Base-by-base conservation (phyloP, 805 yeast genomes). In the Candida ovalis region DNA sequence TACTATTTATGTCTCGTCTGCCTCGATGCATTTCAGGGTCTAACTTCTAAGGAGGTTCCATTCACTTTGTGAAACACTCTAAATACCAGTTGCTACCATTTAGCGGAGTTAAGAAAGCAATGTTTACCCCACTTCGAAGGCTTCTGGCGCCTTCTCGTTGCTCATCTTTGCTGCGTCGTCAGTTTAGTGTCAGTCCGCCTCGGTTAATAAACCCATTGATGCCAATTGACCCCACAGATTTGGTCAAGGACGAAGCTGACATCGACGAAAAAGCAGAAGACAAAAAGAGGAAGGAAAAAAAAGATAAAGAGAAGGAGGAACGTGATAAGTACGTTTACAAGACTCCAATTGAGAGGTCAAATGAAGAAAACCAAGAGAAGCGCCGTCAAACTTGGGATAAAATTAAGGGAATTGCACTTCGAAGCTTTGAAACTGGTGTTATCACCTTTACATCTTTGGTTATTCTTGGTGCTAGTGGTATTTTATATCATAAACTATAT, bases 391-490 rank as follows among this genome's bases (percentile, higher is more conserved):
- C 44, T 15, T 58, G 55, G 54, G 45, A 48, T 3, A 48, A 45
- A 23, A 18, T 53, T 7, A 48, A 41, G 8, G 22, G 25, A 2
- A 32, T 72, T 23, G 39, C 61, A 0, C 55, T 66, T 47, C 82
- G 80, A 56, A 74, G 81, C 48, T 51, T 76, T 4, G 94, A 87
- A 60, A 81, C 94, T 0, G 81, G 83, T 0, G 81, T 87, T 2
- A 80, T 87, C 40, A 86, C 91, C 17, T 69, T 86, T 41, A 80
- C 88, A 15, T 82, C 91, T 2, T 64, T 87, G 32, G 73, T 80
- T 2, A 79, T 87, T 33, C 71, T 88, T 17, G 92, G 87, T 0
- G 66, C 80, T 2, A 86, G 92, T 2, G 96, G 96, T 2, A 60
- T 80, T n/a, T 57, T 77, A 13, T 87, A 87, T 61, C 96, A 87